These are phyloP conservation scores for Favolaschia claudopus DNA, from an alignment of 768 basidiomycete genomes.

Conservation along the genomic window DNA sequence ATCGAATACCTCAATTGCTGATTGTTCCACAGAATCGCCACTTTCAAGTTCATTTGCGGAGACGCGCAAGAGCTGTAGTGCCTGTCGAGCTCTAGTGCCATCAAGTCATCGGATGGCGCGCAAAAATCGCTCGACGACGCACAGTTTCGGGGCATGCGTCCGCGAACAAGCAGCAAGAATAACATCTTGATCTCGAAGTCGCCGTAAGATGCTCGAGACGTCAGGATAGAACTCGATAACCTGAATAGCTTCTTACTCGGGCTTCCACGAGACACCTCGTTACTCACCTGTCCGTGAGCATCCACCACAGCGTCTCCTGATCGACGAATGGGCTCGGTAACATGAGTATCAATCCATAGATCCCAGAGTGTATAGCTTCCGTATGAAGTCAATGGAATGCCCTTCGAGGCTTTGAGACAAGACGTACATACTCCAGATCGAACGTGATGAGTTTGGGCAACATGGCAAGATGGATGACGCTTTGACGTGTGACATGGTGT, in stretches of 20 bases:
- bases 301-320: constrained; percentile 57
- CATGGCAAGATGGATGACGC: no score
- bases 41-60: constrained; percentile 52
- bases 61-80: constrained; percentile 68
- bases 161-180: constrained; percentile 77
- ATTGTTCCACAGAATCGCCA: constrained; percentile 35
- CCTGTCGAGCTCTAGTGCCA: constrained; percentile 69
- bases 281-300: no score
- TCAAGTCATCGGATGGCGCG: not conserved
- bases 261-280: no score
- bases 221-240: constrained; percentile 77
- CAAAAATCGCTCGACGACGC: constrained; percentile 32
- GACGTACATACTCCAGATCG: constrained; percentile 74
- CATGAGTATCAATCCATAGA: constrained; percentile 87
- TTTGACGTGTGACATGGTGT: no score
- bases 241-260: no score
- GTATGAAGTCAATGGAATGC: not conserved
- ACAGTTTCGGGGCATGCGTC: constrained; percentile 72
- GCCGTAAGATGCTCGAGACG: constrained; percentile 75
- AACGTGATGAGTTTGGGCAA: constrained; percentile 74
- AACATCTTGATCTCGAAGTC: constrained; percentile 54
- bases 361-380: constrained; percentile 84
- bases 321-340: constrained; percentile 62
- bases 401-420: not conserved
- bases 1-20: constrained; percentile 69